Percentiles rank a stretch among this genome's conserved stretches.
These are phyloP conservation scores for Trichoderma arundinaceum DNA, from an alignment of 2,329 filamentous ascomycete genomes.

Conservation along the genomic window DNA sequence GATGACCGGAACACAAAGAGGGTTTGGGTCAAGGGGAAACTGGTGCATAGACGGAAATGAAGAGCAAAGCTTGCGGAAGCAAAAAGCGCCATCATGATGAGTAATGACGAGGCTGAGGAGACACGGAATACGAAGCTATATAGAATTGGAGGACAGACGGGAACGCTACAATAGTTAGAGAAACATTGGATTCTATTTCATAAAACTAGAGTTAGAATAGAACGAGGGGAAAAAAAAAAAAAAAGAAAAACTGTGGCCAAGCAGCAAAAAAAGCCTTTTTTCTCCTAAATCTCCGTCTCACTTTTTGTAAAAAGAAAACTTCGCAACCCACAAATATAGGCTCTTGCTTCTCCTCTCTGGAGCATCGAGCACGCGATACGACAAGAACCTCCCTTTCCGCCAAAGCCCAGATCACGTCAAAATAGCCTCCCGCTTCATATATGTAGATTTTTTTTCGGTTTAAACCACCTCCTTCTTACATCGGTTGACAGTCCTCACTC, in stretches of 20 bases:
- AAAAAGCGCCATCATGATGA: neutral
- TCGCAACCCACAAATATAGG: neutral
- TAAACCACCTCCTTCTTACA: no score
- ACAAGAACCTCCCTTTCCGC: neutral
- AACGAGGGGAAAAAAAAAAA: neutral
- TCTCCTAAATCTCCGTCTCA: neutral
- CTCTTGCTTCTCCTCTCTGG: neutral
- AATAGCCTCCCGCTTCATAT: neutral
- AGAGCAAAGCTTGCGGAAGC: neutral
- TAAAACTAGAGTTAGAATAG: neutral
- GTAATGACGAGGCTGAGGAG: no score
- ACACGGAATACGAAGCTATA: neutral
- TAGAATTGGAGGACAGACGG: neutral
- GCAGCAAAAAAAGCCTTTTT: neutral
- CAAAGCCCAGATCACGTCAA: neutral
- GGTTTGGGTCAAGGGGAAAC: constrained; percentile 86
- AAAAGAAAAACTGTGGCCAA: neutral
- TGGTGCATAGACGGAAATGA: constrained; percentile 67
- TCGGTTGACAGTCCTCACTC: neutral
- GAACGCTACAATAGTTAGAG: neutral
- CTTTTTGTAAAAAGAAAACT: neutral
- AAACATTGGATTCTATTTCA: neutral
- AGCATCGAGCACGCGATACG: neutral
- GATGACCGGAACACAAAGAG: constrained; percentile 88
- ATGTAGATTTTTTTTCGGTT: neutral